These are phyloP conservation scores for Dichotomopilus funicola DNA, from an alignment of 2,329 filamentous ascomycete genomes.

Conservation along the genomic window DNA sequence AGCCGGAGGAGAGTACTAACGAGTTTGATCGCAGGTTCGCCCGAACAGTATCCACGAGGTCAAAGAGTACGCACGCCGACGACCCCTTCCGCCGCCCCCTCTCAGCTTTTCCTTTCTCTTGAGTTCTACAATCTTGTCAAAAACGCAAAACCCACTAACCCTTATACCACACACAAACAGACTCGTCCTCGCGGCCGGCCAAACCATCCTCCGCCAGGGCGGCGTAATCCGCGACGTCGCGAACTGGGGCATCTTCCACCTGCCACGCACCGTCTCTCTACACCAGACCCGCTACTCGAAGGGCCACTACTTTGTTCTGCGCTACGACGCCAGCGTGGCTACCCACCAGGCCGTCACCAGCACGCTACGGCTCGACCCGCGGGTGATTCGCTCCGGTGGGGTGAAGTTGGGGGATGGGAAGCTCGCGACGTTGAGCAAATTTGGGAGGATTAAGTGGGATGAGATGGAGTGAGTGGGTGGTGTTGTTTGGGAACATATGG, in stretches of 20 bases:
- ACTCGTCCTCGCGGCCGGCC: slow-evolving; percentile 80
- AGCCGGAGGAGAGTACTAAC: slow-evolving; percentile 11
- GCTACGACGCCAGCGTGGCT: slow-evolving; percentile 72
- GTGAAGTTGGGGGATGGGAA: slow-evolving; percentile 86
- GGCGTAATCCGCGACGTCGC: slow-evolving; percentile 87
- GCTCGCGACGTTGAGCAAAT: slow-evolving; percentile 57
- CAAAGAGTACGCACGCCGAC: slow-evolving; percentile 65
- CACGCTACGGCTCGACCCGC: slow-evolving; percentile 76
- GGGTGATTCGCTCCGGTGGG: slow-evolving; percentile 79
- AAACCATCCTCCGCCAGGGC: slow-evolving; percentile 71
- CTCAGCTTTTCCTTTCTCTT: slow-evolving; percentile 8
- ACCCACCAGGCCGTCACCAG: slow-evolving; percentile 69
- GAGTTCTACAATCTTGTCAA: background rate
- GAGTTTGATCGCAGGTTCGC: slow-evolving; percentile 60
- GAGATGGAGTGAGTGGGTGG: slow-evolving; percentile 22
- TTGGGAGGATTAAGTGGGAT: slow-evolving; percentile 46
- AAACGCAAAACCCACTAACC: background rate
- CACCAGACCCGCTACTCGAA: slow-evolving; percentile 77
- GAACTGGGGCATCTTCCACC: slow-evolving; percentile 91
- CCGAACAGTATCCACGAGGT: slow-evolving; percentile 85
- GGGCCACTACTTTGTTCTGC: slow-evolving; percentile 97
- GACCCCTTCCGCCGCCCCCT: slow-evolving; percentile 17
- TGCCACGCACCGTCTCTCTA: slow-evolving; percentile 71
- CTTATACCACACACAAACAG: slow-evolving; percentile 37
- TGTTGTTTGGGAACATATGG: background rate